Conservation (phyloP, 108 stramenopile species). For the Cyclotella choctawhatcheeana region DNA sequence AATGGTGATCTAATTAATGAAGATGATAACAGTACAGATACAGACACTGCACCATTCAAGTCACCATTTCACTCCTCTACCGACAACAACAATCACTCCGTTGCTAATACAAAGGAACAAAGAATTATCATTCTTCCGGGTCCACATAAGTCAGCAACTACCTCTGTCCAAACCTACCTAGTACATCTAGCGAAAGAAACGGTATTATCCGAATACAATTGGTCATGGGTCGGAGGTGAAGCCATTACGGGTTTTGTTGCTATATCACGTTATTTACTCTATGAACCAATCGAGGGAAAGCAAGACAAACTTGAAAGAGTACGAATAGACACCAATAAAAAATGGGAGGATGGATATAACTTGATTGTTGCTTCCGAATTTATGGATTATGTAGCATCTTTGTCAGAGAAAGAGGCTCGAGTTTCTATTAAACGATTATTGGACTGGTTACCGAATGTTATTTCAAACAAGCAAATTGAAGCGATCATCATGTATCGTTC, state of each 20-base stretch:
- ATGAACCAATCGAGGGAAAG: not conserved
- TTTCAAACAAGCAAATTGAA: not conserved
- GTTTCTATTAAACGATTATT: not conserved
- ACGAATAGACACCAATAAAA: not conserved
- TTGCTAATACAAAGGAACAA: not conserved
- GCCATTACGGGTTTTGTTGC: not conserved
- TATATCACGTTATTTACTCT: not conserved
- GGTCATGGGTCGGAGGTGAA: not conserved
- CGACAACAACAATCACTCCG: not conserved
- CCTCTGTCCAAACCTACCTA: not conserved
- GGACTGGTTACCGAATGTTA: not conserved
- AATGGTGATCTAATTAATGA: too few relatives aligned
- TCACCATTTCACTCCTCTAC: not conserved
- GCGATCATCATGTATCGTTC: not conserved
- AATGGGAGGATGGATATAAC: not conserved
- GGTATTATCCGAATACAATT: not conserved
- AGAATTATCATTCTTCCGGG: not conserved
- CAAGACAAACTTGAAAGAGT: not conserved
- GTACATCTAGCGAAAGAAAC: not conserved
- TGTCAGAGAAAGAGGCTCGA: not conserved
- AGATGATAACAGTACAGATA: too few relatives aligned
- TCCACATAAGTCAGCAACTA: not conserved
- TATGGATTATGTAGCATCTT: slow-evolving; percentile 6
- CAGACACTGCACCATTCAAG: not conserved
- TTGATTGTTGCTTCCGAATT: slow-evolving; percentile 3